These are phyloP conservation scores for Colletotrichum falcatum DNA, from an alignment of 2,329 filamentous ascomycete genomes.

Conservation along the genomic window DNA sequence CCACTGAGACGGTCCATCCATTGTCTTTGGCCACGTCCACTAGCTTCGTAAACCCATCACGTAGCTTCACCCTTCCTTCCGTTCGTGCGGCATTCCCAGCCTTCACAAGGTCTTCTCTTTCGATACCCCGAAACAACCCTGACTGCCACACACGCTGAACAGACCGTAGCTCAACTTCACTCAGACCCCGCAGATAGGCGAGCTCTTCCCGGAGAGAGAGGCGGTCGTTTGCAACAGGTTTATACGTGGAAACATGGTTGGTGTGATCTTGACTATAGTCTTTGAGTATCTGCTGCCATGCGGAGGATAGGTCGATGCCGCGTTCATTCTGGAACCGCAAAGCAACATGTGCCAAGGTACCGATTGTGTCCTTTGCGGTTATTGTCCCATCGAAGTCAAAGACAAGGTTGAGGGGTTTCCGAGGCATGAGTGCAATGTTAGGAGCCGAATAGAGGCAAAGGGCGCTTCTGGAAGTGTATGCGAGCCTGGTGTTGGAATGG, in stretches of 20 bases:
- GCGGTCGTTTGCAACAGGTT: conserved; percentile 50
- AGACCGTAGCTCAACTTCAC: conserved; percentile 59
- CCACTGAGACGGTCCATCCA: conserved; percentile 56
- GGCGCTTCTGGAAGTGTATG: not conserved
- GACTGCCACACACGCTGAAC: conserved; percentile 57
- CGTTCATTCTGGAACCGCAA: conserved; percentile 48
- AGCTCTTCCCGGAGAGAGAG: conserved; percentile 54
- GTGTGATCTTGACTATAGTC: conserved; percentile 59
- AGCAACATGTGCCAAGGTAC: conserved; percentile 58
- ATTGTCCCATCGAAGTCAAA: conserved; percentile 73
- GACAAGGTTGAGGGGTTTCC: conserved; percentile 55
- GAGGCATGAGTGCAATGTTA: conserved; percentile 35
- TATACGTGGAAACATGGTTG: conserved; percentile 52
- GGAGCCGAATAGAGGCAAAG: not conserved
- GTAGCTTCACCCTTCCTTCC: conserved; percentile 50
- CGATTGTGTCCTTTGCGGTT: conserved; percentile 65
- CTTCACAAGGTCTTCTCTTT: conserved; percentile 47
- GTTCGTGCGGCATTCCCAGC: conserved; percentile 54
- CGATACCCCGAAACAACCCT: conserved; percentile 59
- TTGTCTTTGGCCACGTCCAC: conserved; percentile 45
- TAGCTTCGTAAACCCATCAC: conserved; percentile 55
- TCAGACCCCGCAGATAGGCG: conserved; percentile 57
- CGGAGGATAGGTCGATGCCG: conserved; percentile 50
- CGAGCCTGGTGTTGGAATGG: not conserved
- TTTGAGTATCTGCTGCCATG: conserved; percentile 60